These are phyloP conservation scores for Phytophthora lateralis DNA, from an alignment of 352 stramenopile genomes.

Conservation along the genomic window DNA sequence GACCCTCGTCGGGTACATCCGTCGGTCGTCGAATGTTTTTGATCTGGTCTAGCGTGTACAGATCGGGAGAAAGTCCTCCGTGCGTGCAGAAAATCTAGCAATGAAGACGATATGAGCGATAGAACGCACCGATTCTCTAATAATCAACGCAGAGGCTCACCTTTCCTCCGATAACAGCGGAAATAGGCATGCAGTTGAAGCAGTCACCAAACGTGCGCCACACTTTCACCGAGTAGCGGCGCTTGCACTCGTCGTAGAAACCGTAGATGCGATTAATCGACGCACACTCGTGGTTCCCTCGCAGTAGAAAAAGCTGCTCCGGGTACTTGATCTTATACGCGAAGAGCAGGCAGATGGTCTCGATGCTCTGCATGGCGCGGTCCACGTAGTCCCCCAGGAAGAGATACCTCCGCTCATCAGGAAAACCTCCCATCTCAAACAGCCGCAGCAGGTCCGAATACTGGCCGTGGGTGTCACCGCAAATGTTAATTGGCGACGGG, in stretches of 20 bases:
- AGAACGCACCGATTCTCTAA: neutral
- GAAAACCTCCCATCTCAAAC: conserved; percentile 94
- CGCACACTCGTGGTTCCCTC: conserved; percentile 98
- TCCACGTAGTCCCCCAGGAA: conserved; percentile 94
- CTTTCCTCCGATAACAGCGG: conserved; percentile 96
- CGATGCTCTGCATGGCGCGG: conserved; percentile 95
- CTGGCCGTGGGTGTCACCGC: conserved; percentile 97
- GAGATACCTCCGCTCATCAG: conserved; percentile 72
- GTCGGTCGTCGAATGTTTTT: conserved; percentile 84
- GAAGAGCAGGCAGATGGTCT: conserved; percentile 98
- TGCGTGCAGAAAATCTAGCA: conserved; percentile 98
- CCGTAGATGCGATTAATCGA: conserved; percentile 99
- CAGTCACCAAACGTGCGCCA: conserved; percentile 97
- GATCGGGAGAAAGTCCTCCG: conserved; percentile 89
- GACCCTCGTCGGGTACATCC: conserved; percentile 84
- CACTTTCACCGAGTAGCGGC: conserved; percentile 92
- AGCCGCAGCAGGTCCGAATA: conserved; percentile 98
- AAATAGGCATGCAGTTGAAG: conserved; percentile 98
- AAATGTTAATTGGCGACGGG: conserved; percentile 96
- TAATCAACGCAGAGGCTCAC: conserved; percentile 12
- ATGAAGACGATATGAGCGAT: neutral
- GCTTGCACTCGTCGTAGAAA: conserved; percentile 99
- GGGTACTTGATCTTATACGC: conserved; percentile 99
- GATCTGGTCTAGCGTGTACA: conserved; percentile 98
- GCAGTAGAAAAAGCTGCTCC: conserved; percentile 97